Percentiles rank a stretch among this genome's conserved stretches.
Conservation (phyloP, 768 basidiomycete genomes). For the Leucocoprinus birnbaumii region DNA sequence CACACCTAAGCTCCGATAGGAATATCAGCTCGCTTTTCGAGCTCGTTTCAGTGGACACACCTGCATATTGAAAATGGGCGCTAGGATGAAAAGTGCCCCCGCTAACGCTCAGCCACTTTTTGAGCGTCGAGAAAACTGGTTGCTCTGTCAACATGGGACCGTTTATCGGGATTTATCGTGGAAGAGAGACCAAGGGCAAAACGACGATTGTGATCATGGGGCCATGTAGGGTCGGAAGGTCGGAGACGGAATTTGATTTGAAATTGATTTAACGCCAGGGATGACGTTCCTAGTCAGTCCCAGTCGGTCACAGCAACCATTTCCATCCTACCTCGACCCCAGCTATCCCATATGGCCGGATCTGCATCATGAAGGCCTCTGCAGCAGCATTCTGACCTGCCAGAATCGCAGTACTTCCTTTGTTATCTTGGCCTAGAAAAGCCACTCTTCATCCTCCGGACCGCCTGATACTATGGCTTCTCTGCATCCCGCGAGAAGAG, state of each 20-base stretch:
- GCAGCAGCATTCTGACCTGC: too few species aligned
- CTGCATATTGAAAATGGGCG: slow-evolving; percentile 3
- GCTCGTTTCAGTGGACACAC: neutral
- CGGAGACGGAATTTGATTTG: neutral
- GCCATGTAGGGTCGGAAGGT: neutral
- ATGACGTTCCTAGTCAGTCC: too few species aligned
- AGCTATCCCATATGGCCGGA: too few species aligned
- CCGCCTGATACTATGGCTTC: too few species aligned
- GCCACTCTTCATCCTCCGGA: too few species aligned
- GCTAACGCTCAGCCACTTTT: neutral
- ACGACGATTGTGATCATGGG: neutral
- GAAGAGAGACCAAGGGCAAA: neutral
- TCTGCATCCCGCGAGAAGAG: too few species aligned
- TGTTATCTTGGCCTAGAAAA: too few species aligned
- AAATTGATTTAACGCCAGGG: neutral
- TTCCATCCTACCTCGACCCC: too few species aligned
- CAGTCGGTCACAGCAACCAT: too few species aligned
- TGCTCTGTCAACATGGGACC: neutral
- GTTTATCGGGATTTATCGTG: neutral
- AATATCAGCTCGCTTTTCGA: neutral
- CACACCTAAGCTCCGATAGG: neutral
- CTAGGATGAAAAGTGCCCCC: neutral
- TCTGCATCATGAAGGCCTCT: too few species aligned
- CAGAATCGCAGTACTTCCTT: too few species aligned
- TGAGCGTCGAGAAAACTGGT: neutral